These are phyloP conservation scores for Cyathus striatus DNA, from an alignment of 768 basidiomycete genomes.

Conservation along the genomic window DNA sequence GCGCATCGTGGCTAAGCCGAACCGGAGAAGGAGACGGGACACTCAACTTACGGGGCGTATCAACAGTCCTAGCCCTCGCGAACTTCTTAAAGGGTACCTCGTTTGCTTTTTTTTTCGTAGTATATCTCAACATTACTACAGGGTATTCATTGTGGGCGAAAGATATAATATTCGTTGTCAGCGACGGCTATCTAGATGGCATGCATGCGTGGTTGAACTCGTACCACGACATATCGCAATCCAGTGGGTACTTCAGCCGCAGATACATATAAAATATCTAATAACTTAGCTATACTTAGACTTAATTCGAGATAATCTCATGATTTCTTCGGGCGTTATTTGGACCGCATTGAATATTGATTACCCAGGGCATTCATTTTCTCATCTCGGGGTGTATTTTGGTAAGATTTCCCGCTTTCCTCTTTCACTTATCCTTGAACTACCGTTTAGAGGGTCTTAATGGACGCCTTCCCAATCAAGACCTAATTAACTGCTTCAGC, in stretches of 20 bases:
- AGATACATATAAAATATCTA: slow-evolving; percentile 1
- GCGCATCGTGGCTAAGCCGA: slow-evolving; percentile 84
- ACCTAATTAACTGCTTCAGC: slow-evolving; percentile 80
- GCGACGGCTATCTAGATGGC: slow-evolving; percentile 85
- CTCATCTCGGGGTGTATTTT: slow-evolving; percentile 91
- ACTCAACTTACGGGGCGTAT: slow-evolving; percentile 80
- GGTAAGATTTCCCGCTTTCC: slow-evolving; percentile 42
- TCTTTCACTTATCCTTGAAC: slow-evolving; percentile 1
- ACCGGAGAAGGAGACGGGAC: slow-evolving; percentile 50
- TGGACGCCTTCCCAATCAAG: slow-evolving; percentile 93
- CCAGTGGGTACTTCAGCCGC: slow-evolving; percentile 38
- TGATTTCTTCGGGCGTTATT: slow-evolving; percentile 76
- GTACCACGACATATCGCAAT: slow-evolving; percentile 69
- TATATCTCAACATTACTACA: slow-evolving; percentile 19
- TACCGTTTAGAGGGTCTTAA: slow-evolving; percentile 78
- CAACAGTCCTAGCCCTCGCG: slow-evolving; percentile 83
- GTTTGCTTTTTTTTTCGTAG: neutral
- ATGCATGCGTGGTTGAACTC: slow-evolving; percentile 88
- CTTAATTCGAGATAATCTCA: slow-evolving; percentile 57
- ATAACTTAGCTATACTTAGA: slow-evolving; percentile 60
- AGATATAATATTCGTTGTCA: slow-evolving; percentile 85
- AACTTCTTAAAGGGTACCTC: slow-evolving; percentile 72
- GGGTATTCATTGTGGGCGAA: slow-evolving; percentile 93
- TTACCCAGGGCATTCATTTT: slow-evolving; percentile 96
- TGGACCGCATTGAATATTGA: slow-evolving; percentile 96